Evolutionary conservation across 2,329 filamentous ascomycete species (phyloP).

Genomic region (Sporothrix variecibatus): DNA sequence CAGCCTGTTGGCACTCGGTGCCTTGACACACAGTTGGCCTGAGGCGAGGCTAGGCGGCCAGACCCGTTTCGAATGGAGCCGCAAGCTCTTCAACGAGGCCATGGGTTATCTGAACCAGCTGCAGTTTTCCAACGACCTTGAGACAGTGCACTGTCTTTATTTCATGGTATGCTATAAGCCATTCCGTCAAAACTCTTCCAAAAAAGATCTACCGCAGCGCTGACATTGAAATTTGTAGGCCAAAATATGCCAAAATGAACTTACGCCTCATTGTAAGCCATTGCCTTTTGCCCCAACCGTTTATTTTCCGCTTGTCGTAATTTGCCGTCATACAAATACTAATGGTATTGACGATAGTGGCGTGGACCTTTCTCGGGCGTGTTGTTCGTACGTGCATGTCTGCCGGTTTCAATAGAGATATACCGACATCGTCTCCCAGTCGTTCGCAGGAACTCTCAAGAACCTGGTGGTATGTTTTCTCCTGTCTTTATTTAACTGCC

Average conservation of each 20-base stretch:
- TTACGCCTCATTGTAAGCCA: neutral
- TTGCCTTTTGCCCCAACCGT: neutral
- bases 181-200: neutral
- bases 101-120: neutral
- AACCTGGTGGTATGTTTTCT: neutral
- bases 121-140: neutral
- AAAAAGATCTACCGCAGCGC: neutral
- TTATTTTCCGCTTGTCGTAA: no score
- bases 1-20: neutral
- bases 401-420: neutral
- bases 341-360: neutral
- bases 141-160: neutral
- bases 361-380: neutral
- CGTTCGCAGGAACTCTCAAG: neutral
- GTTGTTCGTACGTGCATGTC: neutral
- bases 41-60: neutral
- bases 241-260: conserved; percentile 4
- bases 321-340: no score
- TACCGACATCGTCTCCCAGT: neutral
- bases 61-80: neutral
- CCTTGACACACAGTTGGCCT: neutral
- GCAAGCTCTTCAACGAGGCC: neutral
- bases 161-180: neutral
- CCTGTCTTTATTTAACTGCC: no score
- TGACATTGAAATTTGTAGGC: neutral